These are phyloP conservation scores for Lophiotrema nucula DNA, from an alignment of 495 filamentous ascomycete genomes.

Conservation along the genomic window DNA sequence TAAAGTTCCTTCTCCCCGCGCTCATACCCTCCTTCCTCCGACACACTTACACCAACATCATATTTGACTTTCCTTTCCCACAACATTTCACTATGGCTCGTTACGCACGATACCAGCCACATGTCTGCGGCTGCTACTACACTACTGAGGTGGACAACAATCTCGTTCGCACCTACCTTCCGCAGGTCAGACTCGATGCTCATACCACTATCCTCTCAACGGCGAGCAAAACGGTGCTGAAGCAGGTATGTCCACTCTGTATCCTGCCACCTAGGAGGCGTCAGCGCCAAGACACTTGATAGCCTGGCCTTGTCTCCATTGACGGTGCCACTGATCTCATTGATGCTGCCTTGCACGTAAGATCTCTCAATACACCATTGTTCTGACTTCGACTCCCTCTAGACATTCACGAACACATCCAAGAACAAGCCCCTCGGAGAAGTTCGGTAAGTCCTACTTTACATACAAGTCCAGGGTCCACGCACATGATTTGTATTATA, in stretches of 20 bases:
- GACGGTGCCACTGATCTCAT: too few species aligned
- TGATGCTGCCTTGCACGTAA: too few species aligned
- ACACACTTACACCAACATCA: neutral
- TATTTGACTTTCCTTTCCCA: neutral
- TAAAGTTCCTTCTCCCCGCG: neutral
- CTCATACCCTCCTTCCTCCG: neutral
- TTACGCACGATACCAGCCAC: neutral
- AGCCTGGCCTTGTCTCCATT: too few species aligned
- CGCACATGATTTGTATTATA: too few species aligned
- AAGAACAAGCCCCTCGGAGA: constrained; percentile 46
- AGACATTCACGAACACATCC: constrained; percentile 57
- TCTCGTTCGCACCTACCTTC: constrained; percentile 47
- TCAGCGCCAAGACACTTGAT: too few species aligned
- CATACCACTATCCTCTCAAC: constrained; percentile 56
- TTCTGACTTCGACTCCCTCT: too few species aligned
- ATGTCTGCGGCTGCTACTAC: constrained; percentile 29
- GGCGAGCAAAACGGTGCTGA: constrained; percentile 58
- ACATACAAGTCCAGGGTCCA: too few species aligned
- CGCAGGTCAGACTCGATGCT: constrained; percentile 51
- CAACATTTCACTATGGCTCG: neutral
- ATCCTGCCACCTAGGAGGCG: too few species aligned
- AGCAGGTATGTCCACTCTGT: too few species aligned
- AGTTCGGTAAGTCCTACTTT: constrained; percentile 35
- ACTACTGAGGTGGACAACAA: neutral
- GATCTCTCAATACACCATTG: too few species aligned